These are phyloP conservation scores for Ustulina deusta DNA, from an alignment of 2,329 filamentous ascomycete species.

Conservation along the genomic window DNA sequence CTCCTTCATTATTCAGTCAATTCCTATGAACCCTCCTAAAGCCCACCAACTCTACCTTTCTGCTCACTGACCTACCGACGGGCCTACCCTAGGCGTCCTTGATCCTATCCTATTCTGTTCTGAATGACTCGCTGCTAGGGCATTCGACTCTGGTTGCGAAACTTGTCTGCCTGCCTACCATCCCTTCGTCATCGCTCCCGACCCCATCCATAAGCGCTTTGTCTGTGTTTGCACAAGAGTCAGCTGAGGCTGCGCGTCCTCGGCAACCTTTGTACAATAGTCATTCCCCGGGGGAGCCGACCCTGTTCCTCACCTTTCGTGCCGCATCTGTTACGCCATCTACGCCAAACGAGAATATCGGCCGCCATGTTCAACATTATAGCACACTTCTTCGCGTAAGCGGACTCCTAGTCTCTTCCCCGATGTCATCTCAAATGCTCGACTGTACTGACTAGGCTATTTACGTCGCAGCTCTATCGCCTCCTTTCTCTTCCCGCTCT, in stretches of 20 bases:
- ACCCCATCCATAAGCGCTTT: constrained; percentile 16
- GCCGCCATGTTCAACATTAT: constrained; percentile 42
- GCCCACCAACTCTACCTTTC: constrained; percentile 1
- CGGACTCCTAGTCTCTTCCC: background rate
- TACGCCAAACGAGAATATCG: constrained; percentile 7
- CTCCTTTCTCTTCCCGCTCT: constrained; percentile 93
- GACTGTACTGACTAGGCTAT: constrained; percentile 23
- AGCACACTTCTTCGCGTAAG: constrained; percentile 43
- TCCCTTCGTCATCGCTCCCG: constrained; percentile 19
- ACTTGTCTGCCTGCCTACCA: background rate
- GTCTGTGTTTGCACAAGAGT: constrained; percentile 13
- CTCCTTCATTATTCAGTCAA: constrained; percentile 7
- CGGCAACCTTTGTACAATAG: constrained; percentile 4
- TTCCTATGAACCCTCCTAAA: constrained; percentile 29
- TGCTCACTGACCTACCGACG: background rate
- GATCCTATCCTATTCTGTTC: background rate
- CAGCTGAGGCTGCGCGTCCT: constrained; percentile 9
- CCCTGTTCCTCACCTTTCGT: background rate
- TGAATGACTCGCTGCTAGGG: constrained; percentile 13
- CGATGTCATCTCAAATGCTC: background rate
- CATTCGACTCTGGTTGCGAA: constrained; percentile 12
- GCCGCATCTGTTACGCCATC: background rate
- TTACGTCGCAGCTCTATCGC: constrained; percentile 74
- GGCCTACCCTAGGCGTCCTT: background rate
- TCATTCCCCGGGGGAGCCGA: background rate